Conservation (phyloP, 2,329 filamentous ascomycete genomes). For the Metarhizium humberi region DNA sequence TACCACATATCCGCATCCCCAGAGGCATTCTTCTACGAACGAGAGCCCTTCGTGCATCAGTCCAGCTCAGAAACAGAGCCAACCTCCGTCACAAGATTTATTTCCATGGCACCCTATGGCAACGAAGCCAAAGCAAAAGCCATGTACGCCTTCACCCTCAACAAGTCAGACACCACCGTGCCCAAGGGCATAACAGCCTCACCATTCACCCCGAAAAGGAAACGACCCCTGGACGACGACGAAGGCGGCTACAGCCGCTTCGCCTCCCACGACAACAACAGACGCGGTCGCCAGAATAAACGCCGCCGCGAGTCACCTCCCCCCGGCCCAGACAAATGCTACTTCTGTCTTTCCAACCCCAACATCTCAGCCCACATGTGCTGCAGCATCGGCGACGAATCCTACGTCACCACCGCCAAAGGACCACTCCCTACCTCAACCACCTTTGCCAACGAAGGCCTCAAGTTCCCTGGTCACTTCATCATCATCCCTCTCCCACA, state of each 20-base stretch:
- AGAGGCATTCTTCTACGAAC: conserved; percentile 65
- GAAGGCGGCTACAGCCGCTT: conserved; percentile 44
- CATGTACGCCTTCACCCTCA: conserved; percentile 69
- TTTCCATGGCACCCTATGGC: conserved; percentile 73
- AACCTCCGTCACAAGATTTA: conserved; percentile 70
- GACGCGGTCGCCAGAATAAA: conserved; percentile 34
- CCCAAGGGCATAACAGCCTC: conserved; percentile 67
- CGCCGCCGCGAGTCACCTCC: conserved; percentile 43
- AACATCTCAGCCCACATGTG: conserved; percentile 81
- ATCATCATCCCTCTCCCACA: conserved; percentile 87
- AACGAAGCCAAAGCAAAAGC: conserved; percentile 72
- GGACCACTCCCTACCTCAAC: conserved; percentile 68
- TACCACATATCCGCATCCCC: conserved; percentile 77
- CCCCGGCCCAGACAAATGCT: conserved; percentile 71
- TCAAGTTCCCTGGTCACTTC: conserved; percentile 75
- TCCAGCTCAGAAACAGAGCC: conserved; percentile 34
- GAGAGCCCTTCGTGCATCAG: conserved; percentile 82
- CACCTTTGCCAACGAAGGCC: conserved; percentile 54
- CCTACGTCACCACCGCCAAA: conserved; percentile 86
- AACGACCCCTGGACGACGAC: conserved; percentile 42
- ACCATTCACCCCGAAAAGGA: conserved; percentile 55
- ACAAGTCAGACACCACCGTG: conserved; percentile 52
- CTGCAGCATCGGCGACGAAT: conserved; percentile 76
- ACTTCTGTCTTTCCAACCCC: conserved; percentile 89
- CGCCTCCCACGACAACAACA: conserved; percentile 32